Evolutionary conservation across 2,329 filamentous ascomycete species (phyloP).

Genomic region (Cephalotrichum gorgonifer): DNA sequence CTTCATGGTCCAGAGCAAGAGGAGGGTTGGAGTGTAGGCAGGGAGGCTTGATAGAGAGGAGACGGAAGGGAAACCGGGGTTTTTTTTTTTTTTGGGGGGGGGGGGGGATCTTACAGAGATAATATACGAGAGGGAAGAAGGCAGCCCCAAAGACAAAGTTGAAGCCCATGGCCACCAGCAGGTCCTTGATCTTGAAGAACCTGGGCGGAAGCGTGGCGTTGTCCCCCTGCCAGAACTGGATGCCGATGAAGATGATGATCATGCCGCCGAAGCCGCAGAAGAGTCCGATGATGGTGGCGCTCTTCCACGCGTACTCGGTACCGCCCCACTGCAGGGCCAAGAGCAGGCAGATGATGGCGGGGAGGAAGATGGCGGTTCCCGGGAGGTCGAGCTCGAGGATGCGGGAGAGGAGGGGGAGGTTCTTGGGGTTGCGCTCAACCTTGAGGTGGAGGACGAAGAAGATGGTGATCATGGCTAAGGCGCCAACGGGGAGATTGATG

Average conservation of each 20-base stretch:
- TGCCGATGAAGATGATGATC: slow-evolving; percentile 32
- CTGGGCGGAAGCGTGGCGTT: slow-evolving; percentile 34
- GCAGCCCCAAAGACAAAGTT: slow-evolving; percentile 36
- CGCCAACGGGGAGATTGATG: slow-evolving; percentile 33
- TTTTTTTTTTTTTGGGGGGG: too few relatives aligned
- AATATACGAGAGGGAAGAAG: slow-evolving; percentile 44
- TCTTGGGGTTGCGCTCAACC: slow-evolving; percentile 17
- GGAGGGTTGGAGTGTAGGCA: slow-evolving; percentile 7
- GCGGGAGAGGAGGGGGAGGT: slow-evolving; percentile 22
- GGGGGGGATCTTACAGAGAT: slow-evolving; percentile 29
- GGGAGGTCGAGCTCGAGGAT: slow-evolving; percentile 36
- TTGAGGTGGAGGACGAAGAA: slow-evolving; percentile 32
- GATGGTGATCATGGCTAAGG: slow-evolving; percentile 35
- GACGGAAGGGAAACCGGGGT: neutral
- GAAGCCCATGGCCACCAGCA: slow-evolving; percentile 31
- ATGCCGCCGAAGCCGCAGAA: slow-evolving; percentile 38
- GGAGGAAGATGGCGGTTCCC: slow-evolving; percentile 39
- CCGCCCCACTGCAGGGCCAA: slow-evolving; percentile 50
- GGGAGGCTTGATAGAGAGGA: neutral
- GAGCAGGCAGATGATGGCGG: slow-evolving; percentile 40
- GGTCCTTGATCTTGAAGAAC: slow-evolving; percentile 31
- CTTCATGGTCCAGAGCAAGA: neutral
- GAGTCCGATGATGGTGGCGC: slow-evolving; percentile 36
- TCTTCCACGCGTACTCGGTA: slow-evolving; percentile 37
- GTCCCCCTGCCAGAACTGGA: slow-evolving; percentile 32